Percentiles rank a stretch among this genome's conserved stretches.
These are phyloP conservation scores for Scedosporium boydii DNA, from an alignment of 2,329 filamentous ascomycete species.

Conservation along the genomic window DNA sequence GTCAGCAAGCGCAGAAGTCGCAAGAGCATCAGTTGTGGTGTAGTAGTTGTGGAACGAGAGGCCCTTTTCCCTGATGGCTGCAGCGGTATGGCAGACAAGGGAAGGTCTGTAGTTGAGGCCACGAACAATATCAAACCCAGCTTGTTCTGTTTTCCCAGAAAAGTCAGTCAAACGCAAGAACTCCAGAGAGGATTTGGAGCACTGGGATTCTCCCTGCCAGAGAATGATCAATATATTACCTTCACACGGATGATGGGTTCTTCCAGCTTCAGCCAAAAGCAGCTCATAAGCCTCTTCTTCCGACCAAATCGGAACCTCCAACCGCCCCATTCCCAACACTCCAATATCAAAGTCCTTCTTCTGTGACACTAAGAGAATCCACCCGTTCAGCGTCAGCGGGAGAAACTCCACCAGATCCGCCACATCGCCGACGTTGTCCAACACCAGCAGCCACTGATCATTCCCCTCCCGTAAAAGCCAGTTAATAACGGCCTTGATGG, in stretches of 20 bases:
- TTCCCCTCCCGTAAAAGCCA: constrained; percentile 3
- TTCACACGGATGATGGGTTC: not conserved
- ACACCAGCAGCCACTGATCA: constrained; percentile 3
- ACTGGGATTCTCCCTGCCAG: no score
- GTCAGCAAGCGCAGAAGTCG: not conserved
- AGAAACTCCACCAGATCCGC: constrained; percentile 1
- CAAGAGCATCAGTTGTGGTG: not conserved
- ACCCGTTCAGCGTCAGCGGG: not conserved
- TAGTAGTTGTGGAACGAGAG: not conserved
- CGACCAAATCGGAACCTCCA: constrained; percentile 2
- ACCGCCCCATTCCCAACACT: not conserved
- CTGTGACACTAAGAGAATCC: not conserved
- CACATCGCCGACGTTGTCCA: constrained; percentile 2
- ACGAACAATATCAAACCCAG: not conserved
- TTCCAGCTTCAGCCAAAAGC: not conserved
- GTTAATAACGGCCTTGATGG: not conserved
- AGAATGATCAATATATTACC: not conserved
- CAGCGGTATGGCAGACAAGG: not conserved
- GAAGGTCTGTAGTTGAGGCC: not conserved
- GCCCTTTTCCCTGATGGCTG: not conserved
- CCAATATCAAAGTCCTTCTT: not conserved
- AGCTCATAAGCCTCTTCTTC: constrained; percentile 3
- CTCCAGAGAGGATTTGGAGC: no score
- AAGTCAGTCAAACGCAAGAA: not conserved
- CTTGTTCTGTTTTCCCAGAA: not conserved